phyloP scores from a whole-genome alignment of 345 rosid species.

The Durio zibethinus region DNA sequence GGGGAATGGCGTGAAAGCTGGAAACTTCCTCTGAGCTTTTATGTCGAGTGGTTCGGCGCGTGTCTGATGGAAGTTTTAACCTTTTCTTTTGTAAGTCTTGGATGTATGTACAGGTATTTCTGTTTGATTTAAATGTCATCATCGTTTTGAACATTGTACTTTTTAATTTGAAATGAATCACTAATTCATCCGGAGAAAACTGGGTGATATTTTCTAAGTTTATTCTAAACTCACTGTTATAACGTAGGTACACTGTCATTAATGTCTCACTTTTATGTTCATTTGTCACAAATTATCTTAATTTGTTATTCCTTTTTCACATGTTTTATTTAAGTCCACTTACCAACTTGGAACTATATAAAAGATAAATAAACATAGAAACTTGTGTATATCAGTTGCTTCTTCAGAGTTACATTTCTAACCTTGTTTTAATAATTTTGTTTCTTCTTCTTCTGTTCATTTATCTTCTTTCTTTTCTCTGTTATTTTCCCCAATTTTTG shows the following conservation, averaged over 20 bases:
- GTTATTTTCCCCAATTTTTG: neutral
- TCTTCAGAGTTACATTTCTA: neutral
- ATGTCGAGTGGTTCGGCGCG: neutral
- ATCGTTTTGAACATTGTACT: neutral
- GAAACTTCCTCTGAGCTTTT: conserved; percentile 3
- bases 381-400: neutral
- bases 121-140: neutral
- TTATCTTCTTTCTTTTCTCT: neutral
- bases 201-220: neutral
- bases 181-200: neutral
- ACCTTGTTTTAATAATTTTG: neutral
- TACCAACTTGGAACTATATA: neutral
- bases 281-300: neutral
- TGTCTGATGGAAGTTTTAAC: neutral
- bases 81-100: neutral
- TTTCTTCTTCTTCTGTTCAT: neutral
- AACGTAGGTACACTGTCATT: neutral
- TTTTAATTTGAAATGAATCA: neutral
- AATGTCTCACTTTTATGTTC: neutral
- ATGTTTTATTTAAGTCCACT: neutral
- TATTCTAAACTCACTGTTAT: neutral
- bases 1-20: neutral
- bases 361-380: neutral
- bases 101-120: neutral
- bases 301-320: neutral